phyloP scores from a whole-genome alignment of 139 green algal genomes.

The Gonium pectorale region DNA sequence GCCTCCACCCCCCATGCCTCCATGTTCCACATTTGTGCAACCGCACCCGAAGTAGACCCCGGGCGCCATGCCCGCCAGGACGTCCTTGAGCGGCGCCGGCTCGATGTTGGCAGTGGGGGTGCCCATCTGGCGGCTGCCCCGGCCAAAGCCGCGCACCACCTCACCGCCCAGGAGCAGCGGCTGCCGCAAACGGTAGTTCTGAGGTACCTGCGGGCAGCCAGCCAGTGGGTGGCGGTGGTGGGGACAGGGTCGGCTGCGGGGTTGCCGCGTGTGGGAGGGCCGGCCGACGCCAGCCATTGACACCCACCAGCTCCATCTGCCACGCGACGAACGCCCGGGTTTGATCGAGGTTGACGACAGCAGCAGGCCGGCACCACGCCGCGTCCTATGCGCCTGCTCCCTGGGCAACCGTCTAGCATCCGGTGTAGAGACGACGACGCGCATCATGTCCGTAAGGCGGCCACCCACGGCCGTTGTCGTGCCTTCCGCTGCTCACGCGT shows the following conservation, averaged over 20 bases:
- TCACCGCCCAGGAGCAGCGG: conserved; percentile 59
- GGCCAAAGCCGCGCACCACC: conserved; percentile 86
- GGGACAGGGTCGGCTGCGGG: not conserved
- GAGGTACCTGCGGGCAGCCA: conserved; percentile 69
- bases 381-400: too few relatives aligned
- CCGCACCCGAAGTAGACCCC: conserved; percentile 96
- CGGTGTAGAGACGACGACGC: too few relatives aligned
- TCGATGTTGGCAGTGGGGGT: conserved; percentile 92
- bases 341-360: too few relatives aligned
- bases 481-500: too few relatives aligned
- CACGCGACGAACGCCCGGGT: too few relatives aligned
- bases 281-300: not conserved
- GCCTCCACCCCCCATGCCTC: too few relatives aligned
- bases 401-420: too few relatives aligned
- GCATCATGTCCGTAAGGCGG: too few relatives aligned
- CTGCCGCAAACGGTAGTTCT: conserved; percentile 37
- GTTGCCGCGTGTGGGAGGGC: not conserved
- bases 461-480: too few relatives aligned
- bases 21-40: too few relatives aligned
- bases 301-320: too few relatives aligned
- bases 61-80: conserved; percentile 64
- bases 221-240: not conserved
- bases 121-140: conserved; percentile 90
- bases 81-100: conserved; percentile 61
- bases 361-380: too few relatives aligned